Percentiles rank a stretch among this genome's conserved stretches.
These are phyloP conservation scores for Aureobasidium leucospermi DNA, from an alignment of 2,329 filamentous ascomycete genomes.

Conservation along the genomic window DNA sequence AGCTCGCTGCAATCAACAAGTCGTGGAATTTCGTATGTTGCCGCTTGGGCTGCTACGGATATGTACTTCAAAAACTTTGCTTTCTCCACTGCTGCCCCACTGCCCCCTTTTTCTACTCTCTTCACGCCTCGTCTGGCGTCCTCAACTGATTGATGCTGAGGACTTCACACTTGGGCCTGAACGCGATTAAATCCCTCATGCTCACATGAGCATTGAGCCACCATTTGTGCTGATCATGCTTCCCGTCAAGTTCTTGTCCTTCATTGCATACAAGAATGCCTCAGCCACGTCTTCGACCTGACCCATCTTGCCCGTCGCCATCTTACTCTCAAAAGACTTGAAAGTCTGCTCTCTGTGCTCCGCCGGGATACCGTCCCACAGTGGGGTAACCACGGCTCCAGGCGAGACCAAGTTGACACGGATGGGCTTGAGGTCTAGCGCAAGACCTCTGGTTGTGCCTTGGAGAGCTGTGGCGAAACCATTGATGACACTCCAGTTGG, in stretches of 20 bases:
- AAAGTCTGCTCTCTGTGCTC: slow-evolving; percentile 24
- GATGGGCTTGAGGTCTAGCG: slow-evolving; percentile 56
- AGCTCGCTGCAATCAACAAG: not conserved
- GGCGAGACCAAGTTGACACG: slow-evolving; percentile 57
- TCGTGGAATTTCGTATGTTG: not conserved
- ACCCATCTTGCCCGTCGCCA: slow-evolving; percentile 31
- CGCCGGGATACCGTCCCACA: slow-evolving; percentile 31
- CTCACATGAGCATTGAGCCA: slow-evolving; percentile 24
- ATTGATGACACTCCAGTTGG: slow-evolving; percentile 45
- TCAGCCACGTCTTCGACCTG: slow-evolving; percentile 38
- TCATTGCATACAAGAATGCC: slow-evolving; percentile 42
- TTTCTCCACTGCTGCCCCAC: slow-evolving; percentile 7
- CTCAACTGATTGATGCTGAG: no score
- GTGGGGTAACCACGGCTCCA: slow-evolving; percentile 42
- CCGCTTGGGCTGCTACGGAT: slow-evolving; percentile 2
- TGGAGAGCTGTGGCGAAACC: slow-evolving; percentile 45
- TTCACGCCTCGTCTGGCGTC: no score
- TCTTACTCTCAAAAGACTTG: slow-evolving; percentile 22
- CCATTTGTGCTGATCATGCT: slow-evolving; percentile 38
- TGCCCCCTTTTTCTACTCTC: not conserved
- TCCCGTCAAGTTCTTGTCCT: slow-evolving; percentile 40
- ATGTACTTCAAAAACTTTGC: not conserved
- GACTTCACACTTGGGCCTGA: no score
- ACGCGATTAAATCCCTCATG: not conserved
- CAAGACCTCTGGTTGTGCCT: slow-evolving; percentile 49